Conservation (phyloP, 371 early-diverging fungal species). For the Mortierella sp. region DNA sequence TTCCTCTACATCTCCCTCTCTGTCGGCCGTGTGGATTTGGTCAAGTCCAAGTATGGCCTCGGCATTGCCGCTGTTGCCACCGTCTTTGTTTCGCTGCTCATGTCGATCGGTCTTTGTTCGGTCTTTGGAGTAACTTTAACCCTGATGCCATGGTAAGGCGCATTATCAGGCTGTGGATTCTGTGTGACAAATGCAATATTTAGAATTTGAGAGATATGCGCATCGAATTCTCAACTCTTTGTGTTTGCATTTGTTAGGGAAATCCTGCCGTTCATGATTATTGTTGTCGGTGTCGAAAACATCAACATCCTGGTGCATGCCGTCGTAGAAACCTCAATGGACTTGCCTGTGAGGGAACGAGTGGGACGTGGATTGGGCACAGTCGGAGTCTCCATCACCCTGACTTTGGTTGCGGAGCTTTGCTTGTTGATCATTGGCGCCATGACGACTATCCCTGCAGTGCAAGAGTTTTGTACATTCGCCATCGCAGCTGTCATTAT, state of each 20-base stretch:
- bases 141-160: conserved; percentile 67
- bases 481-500: conserved; percentile 73
- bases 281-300: conserved; percentile 81
- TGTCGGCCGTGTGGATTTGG: conserved; percentile 71
- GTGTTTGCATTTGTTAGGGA: conserved; percentile 57
- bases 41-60: conserved; percentile 80
- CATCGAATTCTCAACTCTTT: not conserved
- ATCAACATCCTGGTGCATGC: conserved; percentile 78
- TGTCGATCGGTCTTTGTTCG: conserved; percentile 69
- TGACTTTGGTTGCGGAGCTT: conserved; percentile 69
- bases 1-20: conserved; percentile 74
- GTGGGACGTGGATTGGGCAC: conserved; percentile 76
- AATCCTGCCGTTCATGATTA: conserved; percentile 74
- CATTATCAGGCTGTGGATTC: not conserved
- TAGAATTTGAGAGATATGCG: not conserved
- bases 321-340: conserved; percentile 75
- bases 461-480: conserved; percentile 81
- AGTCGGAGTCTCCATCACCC: conserved; percentile 73
- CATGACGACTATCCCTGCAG: conserved; percentile 66
- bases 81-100: conserved; percentile 64
- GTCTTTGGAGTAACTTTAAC: conserved; percentile 64
- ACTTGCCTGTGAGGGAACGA: conserved; percentile 76
- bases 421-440: conserved; percentile 67
- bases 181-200: not conserved
- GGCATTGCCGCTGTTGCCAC: conserved; percentile 73